A percentile compares a stretch with the other conserved stretches of the same genome.
Evolutionary conservation across 306 rosid genomes (phyloP).

Genomic region (Corylus avellana): DNA sequence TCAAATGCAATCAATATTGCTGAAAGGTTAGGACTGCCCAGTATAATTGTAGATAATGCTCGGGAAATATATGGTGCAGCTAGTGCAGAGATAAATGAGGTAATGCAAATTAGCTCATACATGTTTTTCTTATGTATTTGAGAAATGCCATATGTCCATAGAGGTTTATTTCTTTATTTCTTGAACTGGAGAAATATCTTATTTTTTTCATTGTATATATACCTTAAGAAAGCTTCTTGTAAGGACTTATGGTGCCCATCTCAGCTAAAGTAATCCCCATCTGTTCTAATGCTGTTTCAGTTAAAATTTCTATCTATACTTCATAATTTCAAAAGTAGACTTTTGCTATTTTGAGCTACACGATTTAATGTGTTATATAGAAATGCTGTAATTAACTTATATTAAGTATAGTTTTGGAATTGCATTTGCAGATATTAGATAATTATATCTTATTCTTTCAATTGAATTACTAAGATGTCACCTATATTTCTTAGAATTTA

Average conservation of each 20-base stretch:
- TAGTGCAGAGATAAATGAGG: conserved; percentile 98
- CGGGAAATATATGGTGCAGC: conserved; percentile 83
- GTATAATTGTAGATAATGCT: conserved; percentile 62
- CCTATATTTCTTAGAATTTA: conserved; percentile 12
- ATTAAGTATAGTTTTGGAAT: not conserved
- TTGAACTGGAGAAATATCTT: not conserved
- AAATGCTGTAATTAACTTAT: not conserved
- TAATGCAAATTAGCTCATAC: conserved; percentile 24
- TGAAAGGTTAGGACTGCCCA: conserved; percentile 84
- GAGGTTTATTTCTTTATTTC: not conserved
- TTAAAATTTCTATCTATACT: conserved; percentile 2
- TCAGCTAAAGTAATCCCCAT: not conserved
- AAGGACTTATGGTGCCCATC: not conserved
- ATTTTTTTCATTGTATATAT: not conserved
- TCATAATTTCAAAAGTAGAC: conserved; percentile 17
- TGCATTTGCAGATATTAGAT: not conserved
- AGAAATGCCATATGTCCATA: conserved; percentile 9
- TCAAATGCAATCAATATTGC: conserved; percentile 92
- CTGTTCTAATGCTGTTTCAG: not conserved
- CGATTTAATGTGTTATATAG: conserved; percentile 13
- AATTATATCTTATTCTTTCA: conserved; percentile 4
- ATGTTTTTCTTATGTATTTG: not conserved
- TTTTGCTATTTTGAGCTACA: conserved; percentile 15
- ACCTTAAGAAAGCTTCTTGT: not conserved
- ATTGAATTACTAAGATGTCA: not conserved